Conservation (phyloP, 1,284 basidiomycete species). For the Chondrostereum purpureum region DNA sequence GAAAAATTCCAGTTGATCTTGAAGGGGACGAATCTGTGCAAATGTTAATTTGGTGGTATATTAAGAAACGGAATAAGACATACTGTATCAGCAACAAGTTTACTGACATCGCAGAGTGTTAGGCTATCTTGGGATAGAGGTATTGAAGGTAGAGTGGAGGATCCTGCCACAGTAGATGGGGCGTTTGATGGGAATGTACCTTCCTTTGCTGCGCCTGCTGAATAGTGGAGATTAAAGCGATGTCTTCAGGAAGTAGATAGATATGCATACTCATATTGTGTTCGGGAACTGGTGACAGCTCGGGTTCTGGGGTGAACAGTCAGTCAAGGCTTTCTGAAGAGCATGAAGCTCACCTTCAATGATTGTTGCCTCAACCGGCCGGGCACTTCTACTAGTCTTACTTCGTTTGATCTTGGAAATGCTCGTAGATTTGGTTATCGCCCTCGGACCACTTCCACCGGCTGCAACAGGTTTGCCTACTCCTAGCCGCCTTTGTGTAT, state of each 20-base stretch:
- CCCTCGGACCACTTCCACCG: slow-evolving; percentile 57
- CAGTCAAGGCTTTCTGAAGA: slow-evolving; percentile 2
- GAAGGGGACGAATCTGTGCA: slow-evolving; percentile 46
- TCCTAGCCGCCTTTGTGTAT: slow-evolving; percentile 60
- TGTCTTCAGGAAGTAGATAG: background rate
- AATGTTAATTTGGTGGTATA: slow-evolving; percentile 6
- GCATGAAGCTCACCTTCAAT: slow-evolving; percentile 45
- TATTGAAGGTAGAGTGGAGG: background rate
- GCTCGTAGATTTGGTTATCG: slow-evolving; percentile 52
- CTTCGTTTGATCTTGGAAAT: slow-evolving; percentile 41
- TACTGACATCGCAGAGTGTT: slow-evolving; percentile 22
- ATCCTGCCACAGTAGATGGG: too few species aligned
- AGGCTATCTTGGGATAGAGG: too few species aligned
- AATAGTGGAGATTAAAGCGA: too few species aligned
- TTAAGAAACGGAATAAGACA: slow-evolving; percentile 16
- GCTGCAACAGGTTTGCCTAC: slow-evolving; percentile 62
- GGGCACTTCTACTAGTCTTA: slow-evolving; percentile 43
- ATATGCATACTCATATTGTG: slow-evolving; percentile 12
- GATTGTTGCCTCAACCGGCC: slow-evolving; percentile 51
- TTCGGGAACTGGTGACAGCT: slow-evolving; percentile 20
- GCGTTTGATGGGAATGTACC: too few species aligned
- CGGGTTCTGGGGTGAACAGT: slow-evolving; percentile 22
- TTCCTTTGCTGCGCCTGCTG: too few species aligned
- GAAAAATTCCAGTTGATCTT: slow-evolving; percentile 39
- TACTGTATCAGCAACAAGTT: slow-evolving; percentile 36